phyloP scores from a whole-genome alignment of 148 eudicot genomes.

The Camellia japonica region DNA sequence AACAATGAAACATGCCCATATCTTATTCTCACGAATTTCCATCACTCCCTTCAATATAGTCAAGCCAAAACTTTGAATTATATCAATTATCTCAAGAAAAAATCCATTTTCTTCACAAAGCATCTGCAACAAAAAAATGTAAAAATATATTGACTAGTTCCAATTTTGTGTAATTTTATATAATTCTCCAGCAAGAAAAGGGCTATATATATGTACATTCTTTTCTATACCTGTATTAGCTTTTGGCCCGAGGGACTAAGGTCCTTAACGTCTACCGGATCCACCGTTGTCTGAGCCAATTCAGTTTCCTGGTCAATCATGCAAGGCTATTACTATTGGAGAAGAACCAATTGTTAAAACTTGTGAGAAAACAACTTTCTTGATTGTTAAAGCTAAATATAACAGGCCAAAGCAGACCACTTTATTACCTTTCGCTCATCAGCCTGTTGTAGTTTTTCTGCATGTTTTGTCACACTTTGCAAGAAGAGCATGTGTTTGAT shows the following conservation, averaged over 20 bases:
- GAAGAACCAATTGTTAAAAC: neutral
- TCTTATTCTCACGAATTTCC: conserved; percentile 60
- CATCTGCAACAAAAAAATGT: conserved; percentile 47
- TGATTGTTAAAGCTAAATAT: neutral
- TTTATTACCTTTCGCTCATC: conserved; percentile 56
- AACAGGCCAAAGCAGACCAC: neutral
- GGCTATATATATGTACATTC: neutral
- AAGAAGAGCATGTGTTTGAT: conserved; percentile 77
- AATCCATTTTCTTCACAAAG: conserved; percentile 72
- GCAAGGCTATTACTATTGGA: neutral
- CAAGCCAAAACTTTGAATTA: conserved; percentile 65
- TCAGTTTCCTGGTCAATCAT: conserved; percentile 30
- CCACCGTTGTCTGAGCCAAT: conserved; percentile 39
- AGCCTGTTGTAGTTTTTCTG: conserved; percentile 49
- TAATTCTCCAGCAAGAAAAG: neutral
- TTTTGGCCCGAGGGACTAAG: conserved; percentile 71
- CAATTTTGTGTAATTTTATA: neutral
- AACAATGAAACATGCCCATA: conserved; percentile 75
- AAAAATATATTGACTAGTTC: neutral
- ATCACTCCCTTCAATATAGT: conserved; percentile 76
- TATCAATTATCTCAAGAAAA: conserved; percentile 80
- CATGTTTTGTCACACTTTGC: conserved; percentile 64
- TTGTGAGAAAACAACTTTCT: neutral
- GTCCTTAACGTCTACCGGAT: conserved; percentile 78
- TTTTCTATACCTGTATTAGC: conserved; percentile 67